phyloP scores from a whole-genome alignment of 371 early-diverging fungal species.

The Rhizomucor miehei region DNA sequence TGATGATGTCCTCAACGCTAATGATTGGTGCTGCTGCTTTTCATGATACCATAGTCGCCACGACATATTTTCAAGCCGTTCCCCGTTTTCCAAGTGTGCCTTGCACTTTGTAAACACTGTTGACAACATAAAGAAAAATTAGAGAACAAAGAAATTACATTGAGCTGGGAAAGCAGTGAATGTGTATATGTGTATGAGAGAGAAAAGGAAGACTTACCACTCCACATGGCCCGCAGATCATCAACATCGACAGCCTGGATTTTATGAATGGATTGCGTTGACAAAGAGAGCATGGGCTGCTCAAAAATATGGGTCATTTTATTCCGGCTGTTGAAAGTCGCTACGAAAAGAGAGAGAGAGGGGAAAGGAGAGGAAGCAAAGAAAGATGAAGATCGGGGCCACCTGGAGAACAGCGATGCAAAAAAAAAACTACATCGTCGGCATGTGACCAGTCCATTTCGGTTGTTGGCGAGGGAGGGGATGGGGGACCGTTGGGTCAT shows the following conservation, averaged over 20 bases:
- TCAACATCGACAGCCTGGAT: constrained; percentile 11
- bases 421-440: not conserved
- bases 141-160: too few relatives aligned
- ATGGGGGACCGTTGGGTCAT: not conserved
- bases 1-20: not conserved
- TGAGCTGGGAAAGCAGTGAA: too few relatives aligned
- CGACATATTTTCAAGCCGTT: constrained; percentile 45
- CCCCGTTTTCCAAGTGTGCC: constrained; percentile 42
- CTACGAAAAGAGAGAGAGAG: not conserved
- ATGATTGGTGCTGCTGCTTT: constrained; percentile 5
- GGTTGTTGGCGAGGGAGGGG: not conserved
- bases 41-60: constrained; percentile 39
- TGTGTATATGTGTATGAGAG: not conserved
- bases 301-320: constrained; percentile 11
- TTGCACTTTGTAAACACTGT: constrained; percentile 47
- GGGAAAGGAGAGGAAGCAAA: constrained; percentile 2
- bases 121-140: too few relatives aligned
- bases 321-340: not conserved
- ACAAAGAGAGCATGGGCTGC: constrained; percentile 15
- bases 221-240: constrained; percentile 13
- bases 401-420: not conserved
- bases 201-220: constrained; percentile 4
- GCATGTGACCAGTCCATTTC: too few relatives aligned
- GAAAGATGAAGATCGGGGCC: constrained; percentile 2
- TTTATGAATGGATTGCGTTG: constrained; percentile 10